Evolutionary conservation across 176 grass and related monocot species (phyloP).

Genomic region (Oryza longistaminata): DNA sequence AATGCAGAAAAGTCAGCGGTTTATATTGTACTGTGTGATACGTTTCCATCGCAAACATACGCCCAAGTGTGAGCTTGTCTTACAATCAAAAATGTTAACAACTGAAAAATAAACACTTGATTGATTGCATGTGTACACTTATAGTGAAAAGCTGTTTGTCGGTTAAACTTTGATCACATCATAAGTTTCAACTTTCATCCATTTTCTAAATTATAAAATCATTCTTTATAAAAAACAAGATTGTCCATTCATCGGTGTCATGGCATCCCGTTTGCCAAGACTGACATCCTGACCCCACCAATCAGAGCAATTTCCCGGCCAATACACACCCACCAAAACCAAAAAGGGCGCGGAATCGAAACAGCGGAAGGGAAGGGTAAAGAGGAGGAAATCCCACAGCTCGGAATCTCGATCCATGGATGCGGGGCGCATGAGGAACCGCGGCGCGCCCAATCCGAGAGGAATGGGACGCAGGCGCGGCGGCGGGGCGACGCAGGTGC

Average conservation of each 20-base stretch:
- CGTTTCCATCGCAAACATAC: not conserved
- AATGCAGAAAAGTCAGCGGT: too few species aligned
- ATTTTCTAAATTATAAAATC: too few species aligned
- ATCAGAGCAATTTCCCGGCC: slow-evolving; percentile 38
- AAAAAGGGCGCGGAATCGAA: slow-evolving; percentile 36
- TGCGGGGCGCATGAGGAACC: slow-evolving; percentile 31
- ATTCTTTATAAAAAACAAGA: too few species aligned
- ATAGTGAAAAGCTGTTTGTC: too few species aligned
- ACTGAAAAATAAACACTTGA: too few species aligned
- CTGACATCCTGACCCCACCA: not conserved
- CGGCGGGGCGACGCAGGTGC: slow-evolving; percentile 64
- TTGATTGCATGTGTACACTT: not conserved
- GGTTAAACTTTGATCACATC: not conserved
- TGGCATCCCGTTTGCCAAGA: not conserved
- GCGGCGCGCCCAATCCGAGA: not conserved
- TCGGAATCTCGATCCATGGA: slow-evolving; percentile 30
- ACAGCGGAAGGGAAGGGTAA: not conserved
- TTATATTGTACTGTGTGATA: not conserved
- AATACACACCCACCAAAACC: slow-evolving; percentile 7
- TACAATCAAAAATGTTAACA: not conserved
- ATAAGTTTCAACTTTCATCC: too few species aligned
- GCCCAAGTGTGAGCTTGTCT: not conserved
- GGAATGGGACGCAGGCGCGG: slow-evolving; percentile 29
- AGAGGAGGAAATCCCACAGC: not conserved
- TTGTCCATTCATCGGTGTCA: too few species aligned